Conservation (phyloP, 164 flowering plant genomes). For the Chimonanthus salicifolius region DNA sequence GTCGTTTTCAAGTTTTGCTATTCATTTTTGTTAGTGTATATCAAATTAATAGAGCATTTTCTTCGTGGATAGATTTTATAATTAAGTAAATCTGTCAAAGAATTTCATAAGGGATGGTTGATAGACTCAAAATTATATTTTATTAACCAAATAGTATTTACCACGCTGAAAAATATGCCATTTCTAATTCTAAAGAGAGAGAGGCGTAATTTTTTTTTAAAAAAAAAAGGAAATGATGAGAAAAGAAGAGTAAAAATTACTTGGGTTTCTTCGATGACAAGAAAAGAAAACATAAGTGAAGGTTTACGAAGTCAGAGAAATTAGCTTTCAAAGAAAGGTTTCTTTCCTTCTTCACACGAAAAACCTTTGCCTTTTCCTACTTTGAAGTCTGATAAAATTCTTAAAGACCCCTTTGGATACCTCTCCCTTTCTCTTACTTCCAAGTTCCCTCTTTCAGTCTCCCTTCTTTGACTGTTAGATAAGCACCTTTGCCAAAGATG, state of each 20-base stretch:
- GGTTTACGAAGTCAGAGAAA: conserved; percentile 1
- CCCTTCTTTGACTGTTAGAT: conserved; percentile 17
- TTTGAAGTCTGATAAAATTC: not conserved
- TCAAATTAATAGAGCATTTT: no score
- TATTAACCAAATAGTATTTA: no score
- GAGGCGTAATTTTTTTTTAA: not conserved
- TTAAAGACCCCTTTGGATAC: no score
- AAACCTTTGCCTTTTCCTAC: conserved; percentile 61
- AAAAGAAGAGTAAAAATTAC: not conserved
- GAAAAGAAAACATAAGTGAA: conserved; percentile 20
- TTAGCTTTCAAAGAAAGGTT: conserved; percentile 31
- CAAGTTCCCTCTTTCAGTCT: no score
- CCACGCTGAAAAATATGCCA: no score
- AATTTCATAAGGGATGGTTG: no score
- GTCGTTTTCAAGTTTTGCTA: no score
- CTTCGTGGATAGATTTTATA: no score
- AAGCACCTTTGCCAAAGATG: not conserved
- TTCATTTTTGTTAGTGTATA: no score
- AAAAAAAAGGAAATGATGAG: conserved; percentile 4
- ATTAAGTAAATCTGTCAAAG: no score
- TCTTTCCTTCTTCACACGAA: conserved; percentile 27
- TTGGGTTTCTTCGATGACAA: conserved; percentile 23
- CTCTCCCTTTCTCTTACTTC: no score
- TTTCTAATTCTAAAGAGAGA: not conserved
- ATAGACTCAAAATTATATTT: no score